Evolutionary conservation across 805 yeast genomes (phyloP).

Genomic region (Kregervanrija fluxuum): DNA sequence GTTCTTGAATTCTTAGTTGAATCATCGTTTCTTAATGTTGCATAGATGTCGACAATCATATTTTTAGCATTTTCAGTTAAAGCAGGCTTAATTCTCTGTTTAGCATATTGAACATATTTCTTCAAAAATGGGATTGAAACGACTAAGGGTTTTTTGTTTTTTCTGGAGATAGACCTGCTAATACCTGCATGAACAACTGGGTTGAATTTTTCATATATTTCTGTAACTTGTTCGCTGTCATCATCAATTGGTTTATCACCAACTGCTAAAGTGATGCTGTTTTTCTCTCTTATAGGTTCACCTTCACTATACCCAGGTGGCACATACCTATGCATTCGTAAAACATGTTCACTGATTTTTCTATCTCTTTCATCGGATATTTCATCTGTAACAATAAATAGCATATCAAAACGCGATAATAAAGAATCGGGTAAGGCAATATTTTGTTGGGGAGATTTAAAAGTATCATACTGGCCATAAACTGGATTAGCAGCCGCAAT

Average conservation of each 20-base stretch:
- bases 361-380: constrained; percentile 81
- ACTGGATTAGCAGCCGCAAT: constrained; percentile 98
- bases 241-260: constrained; percentile 54
- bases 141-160: constrained; percentile 40
- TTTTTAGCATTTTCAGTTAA: constrained; percentile 72
- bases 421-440: constrained; percentile 96
- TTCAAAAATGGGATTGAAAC: constrained; percentile 73
- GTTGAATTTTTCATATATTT: constrained; percentile 79
- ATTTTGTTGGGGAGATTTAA: constrained; percentile 92
- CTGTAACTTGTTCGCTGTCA: constrained; percentile 41
- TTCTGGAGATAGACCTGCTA: constrained; percentile 10
- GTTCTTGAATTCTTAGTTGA: constrained; percentile 60
- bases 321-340: constrained; percentile 84
- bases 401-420: constrained; percentile 90
- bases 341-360: constrained; percentile 85
- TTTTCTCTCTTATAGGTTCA: constrained; percentile 80
- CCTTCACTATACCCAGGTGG: constrained; percentile 90
- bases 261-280: constrained; percentile 66
- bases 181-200: constrained; percentile 52
- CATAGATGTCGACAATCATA: constrained; percentile 71
- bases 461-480: constrained; percentile 92
- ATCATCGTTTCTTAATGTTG: constrained; percentile 73
- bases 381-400: constrained; percentile 95
- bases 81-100: constrained; percentile 76
- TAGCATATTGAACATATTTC: constrained; percentile 91